Conservation (phyloP, 805 yeast species). For the Wickerhamomyces canadensis region DNA sequence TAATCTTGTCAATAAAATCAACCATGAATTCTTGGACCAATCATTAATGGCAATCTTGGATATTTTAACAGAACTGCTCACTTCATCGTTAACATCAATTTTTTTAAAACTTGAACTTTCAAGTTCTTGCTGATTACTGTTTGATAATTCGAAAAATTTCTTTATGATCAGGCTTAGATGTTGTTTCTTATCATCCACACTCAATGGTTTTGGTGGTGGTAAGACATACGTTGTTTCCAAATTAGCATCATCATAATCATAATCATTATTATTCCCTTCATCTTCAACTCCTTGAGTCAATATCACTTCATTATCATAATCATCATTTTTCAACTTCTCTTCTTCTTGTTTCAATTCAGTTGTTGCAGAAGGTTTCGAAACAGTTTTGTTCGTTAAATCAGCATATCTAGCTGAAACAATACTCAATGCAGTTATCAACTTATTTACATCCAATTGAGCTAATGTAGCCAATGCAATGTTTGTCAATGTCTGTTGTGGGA, state of each 20-base stretch:
- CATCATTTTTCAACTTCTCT: constrained; percentile 18
- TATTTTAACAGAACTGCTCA: constrained; percentile 21
- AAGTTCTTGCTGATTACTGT: constrained; percentile 18
- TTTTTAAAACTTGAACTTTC: constrained; percentile 15
- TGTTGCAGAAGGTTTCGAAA: constrained; percentile 15
- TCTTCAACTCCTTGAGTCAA: constrained; percentile 7
- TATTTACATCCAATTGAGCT: constrained; percentile 42
- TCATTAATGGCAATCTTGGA: constrained; percentile 33
- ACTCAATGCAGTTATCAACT: constrained; percentile 60
- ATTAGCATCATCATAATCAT: constrained; percentile 27
- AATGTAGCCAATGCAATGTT: constrained; percentile 67
- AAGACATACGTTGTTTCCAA: constrained; percentile 42
- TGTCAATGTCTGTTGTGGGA: constrained; percentile 60
- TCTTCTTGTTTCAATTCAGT: constrained; percentile 27
- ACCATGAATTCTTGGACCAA: constrained; percentile 72
- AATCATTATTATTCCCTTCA: constrained; percentile 24
- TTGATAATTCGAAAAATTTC: constrained; percentile 49
- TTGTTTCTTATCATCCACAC: constrained; percentile 48
- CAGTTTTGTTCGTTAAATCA: constrained; percentile 32
- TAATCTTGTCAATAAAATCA: constrained; percentile 64
- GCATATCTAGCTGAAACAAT: constrained; percentile 63
- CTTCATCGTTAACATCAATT: constrained; percentile 14
- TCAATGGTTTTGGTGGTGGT: constrained; percentile 53
- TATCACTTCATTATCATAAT: constrained; percentile 19
- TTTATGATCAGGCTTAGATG: constrained; percentile 54